Evolutionary conservation across 2,329 filamentous ascomycete genomes (phyloP).

Genomic region (Sclerotinia borealis): DNA sequence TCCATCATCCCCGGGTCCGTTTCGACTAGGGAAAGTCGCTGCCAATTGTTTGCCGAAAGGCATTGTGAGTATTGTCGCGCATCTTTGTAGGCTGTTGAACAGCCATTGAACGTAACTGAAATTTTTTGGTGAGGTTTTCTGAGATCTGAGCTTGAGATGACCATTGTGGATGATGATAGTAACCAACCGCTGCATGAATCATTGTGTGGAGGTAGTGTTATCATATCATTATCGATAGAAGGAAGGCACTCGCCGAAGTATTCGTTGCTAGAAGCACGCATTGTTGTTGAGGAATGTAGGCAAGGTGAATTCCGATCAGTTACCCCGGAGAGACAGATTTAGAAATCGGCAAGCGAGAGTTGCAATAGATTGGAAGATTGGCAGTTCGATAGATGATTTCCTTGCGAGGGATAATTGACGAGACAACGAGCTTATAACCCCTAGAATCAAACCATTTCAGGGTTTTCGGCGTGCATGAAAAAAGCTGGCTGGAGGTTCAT

Average conservation of each 20-base stretch:
- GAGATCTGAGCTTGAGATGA: slow-evolving; percentile 5
- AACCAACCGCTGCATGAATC: slow-evolving; percentile 7
- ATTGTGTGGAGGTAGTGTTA: slow-evolving; percentile 5
- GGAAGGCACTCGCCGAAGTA: not conserved
- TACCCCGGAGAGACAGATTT: slow-evolving; percentile 1
- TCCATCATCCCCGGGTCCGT: slow-evolving; percentile 10
- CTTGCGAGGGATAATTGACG: slow-evolving; percentile 6
- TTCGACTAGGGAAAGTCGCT: slow-evolving; percentile 5
- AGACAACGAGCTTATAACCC: slow-evolving; percentile 13
- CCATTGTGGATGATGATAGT: slow-evolving; percentile 11
- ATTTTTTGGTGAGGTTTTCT: not conserved
- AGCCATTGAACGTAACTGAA: not conserved
- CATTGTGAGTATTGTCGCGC: not conserved
- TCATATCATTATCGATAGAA: slow-evolving; percentile 14
- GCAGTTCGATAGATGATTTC: not conserved
- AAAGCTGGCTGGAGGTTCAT: slow-evolving; percentile 7
- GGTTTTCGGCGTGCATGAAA: not conserved
- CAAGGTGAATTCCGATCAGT: slow-evolving; percentile 9
- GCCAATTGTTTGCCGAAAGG: not conserved
- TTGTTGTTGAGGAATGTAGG: slow-evolving; percentile 11
- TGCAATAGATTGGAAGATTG: slow-evolving; percentile 2
- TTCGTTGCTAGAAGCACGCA: slow-evolving; percentile 6
- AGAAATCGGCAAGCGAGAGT: not conserved
- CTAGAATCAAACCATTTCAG: not conserved
- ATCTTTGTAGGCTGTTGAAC: not conserved